Evolutionary conservation across 495 filamentous ascomycete genomes (phyloP).

Genomic region (Pyrenula aspistea): DNA sequence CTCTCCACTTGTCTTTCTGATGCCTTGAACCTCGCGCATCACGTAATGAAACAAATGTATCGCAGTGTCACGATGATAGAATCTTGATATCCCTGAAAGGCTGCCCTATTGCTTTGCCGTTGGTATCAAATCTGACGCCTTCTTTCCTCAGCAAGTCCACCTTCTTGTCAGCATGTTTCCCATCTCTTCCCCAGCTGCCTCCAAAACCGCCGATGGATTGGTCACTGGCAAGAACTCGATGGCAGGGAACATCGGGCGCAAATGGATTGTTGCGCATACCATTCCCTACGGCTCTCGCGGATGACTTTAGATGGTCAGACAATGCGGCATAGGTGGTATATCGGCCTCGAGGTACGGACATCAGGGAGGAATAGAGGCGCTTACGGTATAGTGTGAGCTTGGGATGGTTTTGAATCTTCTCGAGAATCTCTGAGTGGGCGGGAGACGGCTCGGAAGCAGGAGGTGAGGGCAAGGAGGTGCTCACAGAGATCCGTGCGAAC

Average conservation of each 20-base stretch:
- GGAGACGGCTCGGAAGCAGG: not conserved
- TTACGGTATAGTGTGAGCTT: constrained; percentile 42
- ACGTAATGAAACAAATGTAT: too few species aligned
- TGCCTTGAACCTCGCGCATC: too few species aligned
- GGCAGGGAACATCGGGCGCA: constrained; percentile 47
- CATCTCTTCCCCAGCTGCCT: constrained; percentile 9
- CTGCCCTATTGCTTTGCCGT: constrained; percentile 14
- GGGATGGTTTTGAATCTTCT: constrained; percentile 19
- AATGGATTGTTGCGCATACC: constrained; percentile 62
- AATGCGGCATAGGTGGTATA: constrained; percentile 67
- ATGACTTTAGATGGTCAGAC: constrained; percentile 51
- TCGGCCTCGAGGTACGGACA: constrained; percentile 55
- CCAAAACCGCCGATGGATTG: constrained; percentile 14
- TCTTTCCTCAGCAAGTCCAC: constrained; percentile 13
- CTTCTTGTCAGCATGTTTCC: constrained; percentile 20
- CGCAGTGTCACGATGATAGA: too few species aligned
- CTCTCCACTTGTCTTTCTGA: too few species aligned
- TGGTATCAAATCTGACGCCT: constrained; percentile 19
- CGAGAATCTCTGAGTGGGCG: not conserved
- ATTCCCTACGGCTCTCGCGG: constrained; percentile 69
- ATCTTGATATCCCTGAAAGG: constrained; percentile 17
- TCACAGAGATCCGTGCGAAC: not conserved
- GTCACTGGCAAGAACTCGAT: constrained; percentile 24
- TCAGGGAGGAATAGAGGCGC: constrained; percentile 52
- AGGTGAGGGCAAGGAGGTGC: not conserved